A percentile compares a stretch with the other conserved stretches of the same genome.
These are phyloP conservation scores for Curvularia verruculosa DNA, from an alignment of 2,329 filamentous ascomycete genomes.

Conservation along the genomic window DNA sequence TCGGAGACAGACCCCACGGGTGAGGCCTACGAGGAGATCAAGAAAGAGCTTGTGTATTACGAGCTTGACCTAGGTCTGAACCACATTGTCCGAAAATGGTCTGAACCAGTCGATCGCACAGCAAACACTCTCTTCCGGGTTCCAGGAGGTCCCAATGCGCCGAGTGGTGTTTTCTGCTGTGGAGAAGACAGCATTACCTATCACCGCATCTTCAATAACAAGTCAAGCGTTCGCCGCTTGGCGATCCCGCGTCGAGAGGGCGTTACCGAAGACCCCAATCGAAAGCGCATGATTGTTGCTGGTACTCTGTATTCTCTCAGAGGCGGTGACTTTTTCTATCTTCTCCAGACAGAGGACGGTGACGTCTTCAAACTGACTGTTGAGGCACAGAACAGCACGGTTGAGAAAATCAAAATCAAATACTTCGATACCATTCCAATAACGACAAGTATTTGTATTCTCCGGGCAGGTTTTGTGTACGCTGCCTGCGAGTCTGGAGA, in stretches of 20 bases:
- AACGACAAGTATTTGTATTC: conserved; percentile 83
- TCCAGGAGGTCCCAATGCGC: conserved; percentile 89
- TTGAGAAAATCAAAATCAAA: conserved; percentile 85
- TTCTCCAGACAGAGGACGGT: conserved; percentile 95
- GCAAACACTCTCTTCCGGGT: conserved; percentile 93
- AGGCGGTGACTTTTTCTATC: conserved; percentile 89
- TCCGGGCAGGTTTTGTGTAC: conserved; percentile 95
- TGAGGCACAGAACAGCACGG: conserved; percentile 72
- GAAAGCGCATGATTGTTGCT: conserved; percentile 84
- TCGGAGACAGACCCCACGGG: conserved; percentile 90
- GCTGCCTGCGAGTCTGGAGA: conserved; percentile 92
- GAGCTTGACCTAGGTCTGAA: conserved; percentile 96
- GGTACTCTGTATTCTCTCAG: conserved; percentile 99
- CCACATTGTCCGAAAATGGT: conserved; percentile 96
- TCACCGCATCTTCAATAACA: conserved; percentile 77
- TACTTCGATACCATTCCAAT: conserved; percentile 97
- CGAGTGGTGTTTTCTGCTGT: conserved; percentile 93
- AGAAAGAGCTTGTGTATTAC: conserved; percentile 95
- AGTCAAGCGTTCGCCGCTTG: conserved; percentile 82
- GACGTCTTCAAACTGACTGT: conserved; percentile 96
- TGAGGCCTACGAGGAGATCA: conserved; percentile 77
- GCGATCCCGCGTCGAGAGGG: conserved; percentile 87
- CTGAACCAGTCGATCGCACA: conserved; percentile 87
- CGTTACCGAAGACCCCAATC: conserved; percentile 86
- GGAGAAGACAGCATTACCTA: conserved; percentile 95